These are phyloP conservation scores for Hymenoscyphus fraxineus DNA, from an alignment of 2,329 filamentous ascomycete genomes.

Conservation along the genomic window DNA sequence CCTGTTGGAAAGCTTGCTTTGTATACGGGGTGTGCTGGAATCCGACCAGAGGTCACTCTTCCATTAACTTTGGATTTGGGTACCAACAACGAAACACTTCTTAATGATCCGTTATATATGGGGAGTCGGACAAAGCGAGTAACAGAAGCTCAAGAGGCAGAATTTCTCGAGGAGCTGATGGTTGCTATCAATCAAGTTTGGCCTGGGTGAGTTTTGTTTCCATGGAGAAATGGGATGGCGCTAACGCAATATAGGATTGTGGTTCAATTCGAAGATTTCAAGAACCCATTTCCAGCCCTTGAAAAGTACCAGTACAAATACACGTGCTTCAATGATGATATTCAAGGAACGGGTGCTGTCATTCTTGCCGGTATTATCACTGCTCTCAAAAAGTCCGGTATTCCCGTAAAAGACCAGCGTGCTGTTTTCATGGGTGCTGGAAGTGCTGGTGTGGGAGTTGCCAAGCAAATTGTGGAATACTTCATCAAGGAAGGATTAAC, in stretches of 20 bases:
- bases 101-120: conserved; percentile 75
- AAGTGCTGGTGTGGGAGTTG: conserved; percentile 79
- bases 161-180: conserved; percentile 73
- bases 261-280: conserved; percentile 74
- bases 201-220: conserved; percentile 76
- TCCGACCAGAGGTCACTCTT: conserved; percentile 74
- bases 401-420: conserved; percentile 63
- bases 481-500: conserved; percentile 64
- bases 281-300: conserved; percentile 53
- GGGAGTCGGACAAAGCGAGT: conserved; percentile 65
- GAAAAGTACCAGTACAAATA: conserved; percentile 70
- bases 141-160: conserved; percentile 67
- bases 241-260: conserved; percentile 42
- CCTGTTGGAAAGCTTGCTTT: conserved; percentile 78
- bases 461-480: conserved; percentile 75
- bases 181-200: conserved; percentile 62
- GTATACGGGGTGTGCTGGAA: conserved; percentile 80
- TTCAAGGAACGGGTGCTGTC: conserved; percentile 84
- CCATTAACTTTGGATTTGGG: conserved; percentile 83
- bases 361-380: conserved; percentile 78
- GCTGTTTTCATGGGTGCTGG: conserved; percentile 78
- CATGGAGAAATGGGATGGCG: conserved; percentile 35
- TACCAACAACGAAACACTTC: conserved; percentile 71
- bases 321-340: conserved; percentile 89
- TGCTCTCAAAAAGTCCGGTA: conserved; percentile 62